A percentile compares a stretch with the other conserved stretches of the same genome.
Conservation (phyloP, 164 flowering plant genomes). For the Tetracentron sinense region DNA sequence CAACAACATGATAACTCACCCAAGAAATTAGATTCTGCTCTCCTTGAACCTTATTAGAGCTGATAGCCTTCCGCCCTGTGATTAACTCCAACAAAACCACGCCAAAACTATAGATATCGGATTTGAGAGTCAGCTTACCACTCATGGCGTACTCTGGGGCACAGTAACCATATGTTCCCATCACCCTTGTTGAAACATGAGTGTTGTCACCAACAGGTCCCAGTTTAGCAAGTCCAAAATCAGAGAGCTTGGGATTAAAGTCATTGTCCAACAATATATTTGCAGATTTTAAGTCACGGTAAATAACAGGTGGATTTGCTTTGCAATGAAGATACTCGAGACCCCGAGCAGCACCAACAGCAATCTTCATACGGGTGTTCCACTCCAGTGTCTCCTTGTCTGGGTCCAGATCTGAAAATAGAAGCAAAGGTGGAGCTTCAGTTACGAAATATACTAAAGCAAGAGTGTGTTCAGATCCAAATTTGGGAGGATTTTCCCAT, state of each 20-base stretch:
- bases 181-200: constrained; percentile 72
- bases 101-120: too few relatives aligned
- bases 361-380: constrained; percentile 69
- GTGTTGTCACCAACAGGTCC: constrained; percentile 95
- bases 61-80: constrained; percentile 76
- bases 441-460: neutral
- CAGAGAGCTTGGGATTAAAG: constrained; percentile 73
- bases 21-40: constrained; percentile 72
- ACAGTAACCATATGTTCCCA: constrained; percentile 84
- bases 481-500: too few relatives aligned
- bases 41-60: constrained; percentile 35
- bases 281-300: constrained; percentile 81
- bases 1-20: constrained; percentile 40
- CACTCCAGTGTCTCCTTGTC: constrained; percentile 52
- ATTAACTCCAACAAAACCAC: constrained; percentile 76
- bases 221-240: constrained; percentile 83
- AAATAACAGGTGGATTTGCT: constrained; percentile 70
- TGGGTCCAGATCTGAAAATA: constrained; percentile 38
- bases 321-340: constrained; percentile 75
- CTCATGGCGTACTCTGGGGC: too few relatives aligned
- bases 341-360: constrained; percentile 77
- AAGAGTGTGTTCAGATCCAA: too few relatives aligned
- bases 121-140: constrained; percentile 66
- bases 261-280: constrained; percentile 74
- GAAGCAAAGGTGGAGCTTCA: constrained; percentile 1